Base-by-base conservation (phyloP, 192 early-diverging fungal species). In the Backusella sp. region DNA sequence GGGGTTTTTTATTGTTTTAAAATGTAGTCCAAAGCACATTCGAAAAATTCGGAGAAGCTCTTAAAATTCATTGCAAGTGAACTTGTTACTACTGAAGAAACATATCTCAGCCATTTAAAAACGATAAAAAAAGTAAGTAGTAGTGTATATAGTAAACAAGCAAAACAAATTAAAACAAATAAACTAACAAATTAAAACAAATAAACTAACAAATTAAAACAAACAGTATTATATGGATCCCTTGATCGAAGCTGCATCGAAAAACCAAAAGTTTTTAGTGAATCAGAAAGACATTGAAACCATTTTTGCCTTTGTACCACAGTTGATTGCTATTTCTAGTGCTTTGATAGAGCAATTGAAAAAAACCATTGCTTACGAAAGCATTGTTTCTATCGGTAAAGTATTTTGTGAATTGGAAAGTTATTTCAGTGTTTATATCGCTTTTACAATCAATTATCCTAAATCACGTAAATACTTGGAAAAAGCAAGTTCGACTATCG, bases 61-160 rank as follows among this genome's bases (percentile, higher is more conserved):
- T 39, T 62, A 39, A 74, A 52, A 53, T 85, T 82, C 41, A 82
- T 85, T 42, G 75, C 79, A 14, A 78, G 80, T 56, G 84, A 85
- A 77, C 77, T 85, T 56, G 76, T 80, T 34, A 86, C 85, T 14
- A 86, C 85, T 0, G 85, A 86, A 69, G 68, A 75, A 12, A 86
- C 84, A 36, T 86, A 86, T 26, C 68, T 86, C 21, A 72, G 84
- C 42, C 84, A 84, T 69, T 59, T 86, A 75, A 74, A 73, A 30
- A 83, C 76, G 14, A 79, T 84, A 32, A 77, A 86, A 75, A 84
- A 80, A 75, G 85, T 86, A 77, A 78, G 4, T 21, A 15, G 11
- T 34, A 2, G 32, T 32, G 2, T 3, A 9, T 56, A 56, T 56
- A 62, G 23, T 6, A 62, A 28, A 62, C n/a, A 59, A 59, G 28